phyloP scores from a whole-genome alignment of 768 basidiomycete species.

The Macrolepiota dolichaula region DNA sequence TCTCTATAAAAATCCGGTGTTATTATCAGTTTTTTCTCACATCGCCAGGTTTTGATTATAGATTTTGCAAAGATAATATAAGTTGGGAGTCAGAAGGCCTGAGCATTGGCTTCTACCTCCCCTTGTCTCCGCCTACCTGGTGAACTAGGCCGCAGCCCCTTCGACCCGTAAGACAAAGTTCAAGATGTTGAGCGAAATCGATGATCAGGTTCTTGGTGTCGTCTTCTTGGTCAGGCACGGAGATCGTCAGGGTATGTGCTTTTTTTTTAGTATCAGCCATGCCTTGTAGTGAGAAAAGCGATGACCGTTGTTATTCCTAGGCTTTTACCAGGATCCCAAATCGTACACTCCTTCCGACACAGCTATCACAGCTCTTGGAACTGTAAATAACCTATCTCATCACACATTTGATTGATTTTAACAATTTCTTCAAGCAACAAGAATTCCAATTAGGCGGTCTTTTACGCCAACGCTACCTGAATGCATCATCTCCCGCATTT shows the following conservation, averaged over 20 bases:
- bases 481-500: slow-evolving; percentile 47
- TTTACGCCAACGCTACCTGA: slow-evolving; percentile 52
- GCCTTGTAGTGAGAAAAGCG: not conserved
- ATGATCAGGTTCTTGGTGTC: slow-evolving; percentile 45
- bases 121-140: not conserved
- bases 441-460: slow-evolving; percentile 53
- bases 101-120: not conserved
- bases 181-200: not conserved
- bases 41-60: not conserved
- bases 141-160: not conserved
- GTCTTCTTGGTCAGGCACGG: slow-evolving; percentile 59
- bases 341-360: slow-evolving; percentile 57
- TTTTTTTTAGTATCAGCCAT: not conserved
- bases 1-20: not conserved
- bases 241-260: slow-evolving; percentile 43
- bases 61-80: not conserved
- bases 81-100: not conserved
- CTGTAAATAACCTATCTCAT: slow-evolving; percentile 36
- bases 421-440: slow-evolving; percentile 38
- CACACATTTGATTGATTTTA: not conserved
- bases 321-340: slow-evolving; percentile 62
- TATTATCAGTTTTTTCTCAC: not conserved
- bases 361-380: slow-evolving; percentile 65
- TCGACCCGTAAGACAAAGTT: not conserved
- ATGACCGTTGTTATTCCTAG: slow-evolving; percentile 22